Evolutionary conservation across 345 rosid species (phyloP), one percentile per base, ranked within the genome.

Genomic region (Syzygium aromaticum): DNA sequence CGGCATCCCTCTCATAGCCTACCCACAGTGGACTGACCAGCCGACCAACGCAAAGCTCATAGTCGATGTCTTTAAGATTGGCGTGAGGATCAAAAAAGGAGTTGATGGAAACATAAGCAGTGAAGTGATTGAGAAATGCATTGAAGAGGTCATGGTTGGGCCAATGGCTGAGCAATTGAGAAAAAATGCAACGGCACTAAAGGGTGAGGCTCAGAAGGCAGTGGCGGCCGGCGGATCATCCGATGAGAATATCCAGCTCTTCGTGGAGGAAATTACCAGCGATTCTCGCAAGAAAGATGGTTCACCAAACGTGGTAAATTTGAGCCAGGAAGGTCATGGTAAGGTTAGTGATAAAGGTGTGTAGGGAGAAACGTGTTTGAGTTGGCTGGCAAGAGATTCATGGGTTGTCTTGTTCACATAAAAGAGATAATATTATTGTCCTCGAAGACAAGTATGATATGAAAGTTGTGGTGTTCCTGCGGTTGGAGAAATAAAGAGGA

Each of bases 161-260:
- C 91, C 90, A 19, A 89, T 88, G 87, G 94, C 95, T 2, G 88
- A 11, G 57, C 93, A 92, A 87, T 52, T 95, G 87, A 96, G 93
- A 90, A 82, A 86, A 87, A 97, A 91, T 54, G 96, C 95, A 3
- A 89, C 89, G 90, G 91, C 87, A 83, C 92, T 96, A 94, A 96
- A 92, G 92, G 88, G 28, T 9, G 93, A 88, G 13, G 96, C 98
- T 77, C 93, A 91, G 86, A 91, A 91, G 15, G 99, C 96, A 2
- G 95, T 93, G 67, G 93, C 92, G 13, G 93, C 85, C 7, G 96
- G 98, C 77, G 99, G 98, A 8, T 95, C 98, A 22, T 97, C 98
- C 2, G 91, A 93, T 53, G 63, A 84, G 88, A 94, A 94, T 84
- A 77, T 96, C 9, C 91, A 90, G 27, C 91, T 86, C 25, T 97